Evolutionary conservation across 768 basidiomycete genomes (phyloP).

Genomic region (Gymnopilus dilepis): DNA sequence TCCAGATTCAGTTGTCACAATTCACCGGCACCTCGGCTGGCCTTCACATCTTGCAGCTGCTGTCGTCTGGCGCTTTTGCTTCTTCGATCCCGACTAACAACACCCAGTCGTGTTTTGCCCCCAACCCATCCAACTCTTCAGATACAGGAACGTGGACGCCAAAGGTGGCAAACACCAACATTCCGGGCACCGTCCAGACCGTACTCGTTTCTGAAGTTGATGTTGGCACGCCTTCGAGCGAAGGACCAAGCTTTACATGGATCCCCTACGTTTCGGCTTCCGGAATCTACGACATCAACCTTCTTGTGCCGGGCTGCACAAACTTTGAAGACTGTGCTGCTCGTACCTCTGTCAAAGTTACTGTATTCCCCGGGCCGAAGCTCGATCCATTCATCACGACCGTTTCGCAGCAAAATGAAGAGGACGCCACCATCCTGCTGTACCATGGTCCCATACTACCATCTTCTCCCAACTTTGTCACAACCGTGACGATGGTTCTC

Average conservation of each 20-base stretch:
- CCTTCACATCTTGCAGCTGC: conserved; percentile 88
- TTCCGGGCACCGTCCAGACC: conserved; percentile 79
- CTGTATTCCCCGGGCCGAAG: conserved; percentile 78
- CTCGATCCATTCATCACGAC: conserved; percentile 69
- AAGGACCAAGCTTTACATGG: conserved; percentile 87
- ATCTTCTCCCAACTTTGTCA: conserved; percentile 69
- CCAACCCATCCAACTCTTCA: conserved; percentile 70
- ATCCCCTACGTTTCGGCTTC: conserved; percentile 90
- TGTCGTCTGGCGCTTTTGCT: conserved; percentile 91
- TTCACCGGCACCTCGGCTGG: conserved; percentile 82
- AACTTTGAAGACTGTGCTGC: conserved; percentile 78
- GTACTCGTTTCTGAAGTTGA: conserved; percentile 72
- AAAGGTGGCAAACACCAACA: conserved; percentile 67
- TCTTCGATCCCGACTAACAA: conserved; percentile 71
- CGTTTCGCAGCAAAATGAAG: conserved; percentile 71
- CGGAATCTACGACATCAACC: conserved; percentile 83
- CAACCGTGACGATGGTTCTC: conserved; percentile 77
- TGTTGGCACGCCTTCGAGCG: conserved; percentile 63
- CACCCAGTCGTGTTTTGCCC: conserved; percentile 75
- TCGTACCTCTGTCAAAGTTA: conserved; percentile 83
- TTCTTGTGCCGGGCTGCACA: conserved; percentile 88
- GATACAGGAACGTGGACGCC: conserved; percentile 74
- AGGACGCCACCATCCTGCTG: conserved; percentile 64
- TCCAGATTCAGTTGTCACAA: conserved; percentile 79
- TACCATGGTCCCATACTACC: conserved; percentile 89